Conservation (phyloP, 2,329 filamentous ascomycete genomes). For the Aaosphaeria pasadenensis region DNA sequence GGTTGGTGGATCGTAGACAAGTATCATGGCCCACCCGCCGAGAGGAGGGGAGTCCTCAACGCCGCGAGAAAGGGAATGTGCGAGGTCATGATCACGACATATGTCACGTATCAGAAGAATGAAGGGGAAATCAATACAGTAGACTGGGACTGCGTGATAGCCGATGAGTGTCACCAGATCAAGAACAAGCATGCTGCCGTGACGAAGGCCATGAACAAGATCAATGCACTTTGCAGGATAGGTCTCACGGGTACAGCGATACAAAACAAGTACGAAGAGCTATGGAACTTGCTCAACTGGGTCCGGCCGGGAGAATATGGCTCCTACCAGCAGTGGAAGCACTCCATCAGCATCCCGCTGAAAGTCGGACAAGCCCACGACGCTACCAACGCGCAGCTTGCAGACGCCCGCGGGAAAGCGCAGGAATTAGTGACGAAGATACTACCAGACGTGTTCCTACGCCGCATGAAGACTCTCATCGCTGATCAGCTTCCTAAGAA, state of each 20-base stretch:
- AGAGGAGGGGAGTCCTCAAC: conserved; percentile 67
- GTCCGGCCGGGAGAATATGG: conserved; percentile 77
- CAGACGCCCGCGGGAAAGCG: conserved; percentile 75
- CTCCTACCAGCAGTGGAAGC: conserved; percentile 71
- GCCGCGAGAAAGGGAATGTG: conserved; percentile 72
- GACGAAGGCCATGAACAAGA: conserved; percentile 80
- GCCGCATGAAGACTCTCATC: conserved; percentile 89
- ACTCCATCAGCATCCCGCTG: conserved; percentile 73
- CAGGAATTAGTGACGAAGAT: conserved; percentile 82
- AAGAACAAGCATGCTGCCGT: conserved; percentile 77
- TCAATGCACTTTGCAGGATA: conserved; percentile 89
- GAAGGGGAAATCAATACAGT: conserved; percentile 77
- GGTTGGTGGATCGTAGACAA: conserved; percentile 91
- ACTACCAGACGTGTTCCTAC: conserved; percentile 83
- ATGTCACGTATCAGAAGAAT: conserved; percentile 79
- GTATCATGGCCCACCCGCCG: conserved; percentile 67
- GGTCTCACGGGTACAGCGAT: conserved; percentile 94
- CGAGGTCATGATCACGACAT: conserved; percentile 94
- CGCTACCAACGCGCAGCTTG: conserved; percentile 79
- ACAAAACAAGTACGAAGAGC: conserved; percentile 95
- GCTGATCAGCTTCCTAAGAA: conserved; percentile 92
- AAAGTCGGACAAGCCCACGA: conserved; percentile 90
- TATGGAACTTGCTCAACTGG: conserved; percentile 97
- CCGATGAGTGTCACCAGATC: conserved; percentile 88
- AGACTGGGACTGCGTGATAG: conserved; percentile 89